Evolutionary conservation across 495 filamentous ascomycete species (phyloP).

Genomic region (Penicillium canariense): DNA sequence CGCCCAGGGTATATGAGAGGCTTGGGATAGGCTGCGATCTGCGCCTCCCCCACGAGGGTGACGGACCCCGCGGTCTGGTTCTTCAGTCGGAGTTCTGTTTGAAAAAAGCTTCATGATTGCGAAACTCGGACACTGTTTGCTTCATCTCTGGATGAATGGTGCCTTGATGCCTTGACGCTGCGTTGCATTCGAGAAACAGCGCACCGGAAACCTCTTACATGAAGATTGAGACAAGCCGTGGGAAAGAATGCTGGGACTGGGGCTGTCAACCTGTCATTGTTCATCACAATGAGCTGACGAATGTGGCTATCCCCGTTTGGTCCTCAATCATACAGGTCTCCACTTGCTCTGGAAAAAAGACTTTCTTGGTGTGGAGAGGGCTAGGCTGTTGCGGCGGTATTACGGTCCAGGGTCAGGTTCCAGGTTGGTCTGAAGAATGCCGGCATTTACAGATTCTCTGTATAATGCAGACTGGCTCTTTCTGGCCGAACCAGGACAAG

Average conservation of each 20-base stretch:
- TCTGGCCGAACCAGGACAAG: not conserved
- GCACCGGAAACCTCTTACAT: conserved; percentile 2
- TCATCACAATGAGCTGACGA: conserved; percentile 9
- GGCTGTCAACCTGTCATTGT: conserved; percentile 8
- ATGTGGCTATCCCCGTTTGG: conserved; percentile 6
- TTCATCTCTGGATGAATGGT: not conserved
- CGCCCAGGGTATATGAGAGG: not conserved
- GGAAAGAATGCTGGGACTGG: not conserved
- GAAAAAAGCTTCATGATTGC: conserved; percentile 4
- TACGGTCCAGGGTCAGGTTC: not conserved
- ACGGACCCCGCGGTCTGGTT: not conserved
- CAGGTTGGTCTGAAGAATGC: not conserved
- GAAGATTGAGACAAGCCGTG: not conserved
- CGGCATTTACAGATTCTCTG: not conserved
- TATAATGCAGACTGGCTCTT: not conserved
- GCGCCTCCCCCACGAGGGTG: not conserved
- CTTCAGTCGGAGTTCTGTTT: not conserved
- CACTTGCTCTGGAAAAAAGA: not conserved
- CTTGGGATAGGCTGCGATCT: conserved; percentile 6
- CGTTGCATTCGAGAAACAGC: conserved; percentile 12
- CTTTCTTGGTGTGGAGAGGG: not conserved
- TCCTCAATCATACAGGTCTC: not conserved
- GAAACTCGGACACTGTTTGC: not conserved
- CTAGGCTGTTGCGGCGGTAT: not conserved
- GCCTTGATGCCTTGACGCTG: conserved; percentile 4